These are phyloP conservation scores for Candida cerambycidarum DNA, from an alignment of 805 yeast species.

Conservation along the genomic window DNA sequence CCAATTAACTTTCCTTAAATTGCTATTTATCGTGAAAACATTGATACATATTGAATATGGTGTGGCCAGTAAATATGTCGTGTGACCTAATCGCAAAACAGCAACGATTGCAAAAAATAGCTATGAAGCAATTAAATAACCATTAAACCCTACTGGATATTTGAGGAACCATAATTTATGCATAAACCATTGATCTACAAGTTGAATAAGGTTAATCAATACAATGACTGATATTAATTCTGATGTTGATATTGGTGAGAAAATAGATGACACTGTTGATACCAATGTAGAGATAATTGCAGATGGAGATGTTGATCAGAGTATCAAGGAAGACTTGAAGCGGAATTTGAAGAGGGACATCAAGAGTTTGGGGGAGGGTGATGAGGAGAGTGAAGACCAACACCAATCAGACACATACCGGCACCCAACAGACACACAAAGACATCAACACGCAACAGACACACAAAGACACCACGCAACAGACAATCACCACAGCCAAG, in stretches of 20 bases:
- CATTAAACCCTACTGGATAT: too few relatives aligned
- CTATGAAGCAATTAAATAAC: background rate
- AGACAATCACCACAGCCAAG: too few relatives aligned
- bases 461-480: too few relatives aligned
- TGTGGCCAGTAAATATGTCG: background rate
- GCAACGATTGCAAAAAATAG: conserved; percentile 3
- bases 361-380: background rate
- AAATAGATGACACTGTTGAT: background rate
- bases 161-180: too few relatives aligned
- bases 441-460: too few relatives aligned
- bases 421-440: too few relatives aligned
- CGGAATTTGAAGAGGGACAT: background rate
- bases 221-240: too few relatives aligned
- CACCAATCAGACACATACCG: too few relatives aligned
- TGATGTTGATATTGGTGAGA: too few relatives aligned
- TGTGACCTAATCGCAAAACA: conserved; percentile 3
- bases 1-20: background rate
- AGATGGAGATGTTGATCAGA: background rate
- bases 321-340: background rate
- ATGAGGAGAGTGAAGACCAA: background rate
- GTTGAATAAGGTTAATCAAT: background rate
- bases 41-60: background rate
- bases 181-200: too few relatives aligned
- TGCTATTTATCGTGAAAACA: background rate
- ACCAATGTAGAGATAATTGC: background rate